phyloP scores from a whole-genome alignment of 2,329 filamentous ascomycete genomes.

The Aspergillus phoenicis region DNA sequence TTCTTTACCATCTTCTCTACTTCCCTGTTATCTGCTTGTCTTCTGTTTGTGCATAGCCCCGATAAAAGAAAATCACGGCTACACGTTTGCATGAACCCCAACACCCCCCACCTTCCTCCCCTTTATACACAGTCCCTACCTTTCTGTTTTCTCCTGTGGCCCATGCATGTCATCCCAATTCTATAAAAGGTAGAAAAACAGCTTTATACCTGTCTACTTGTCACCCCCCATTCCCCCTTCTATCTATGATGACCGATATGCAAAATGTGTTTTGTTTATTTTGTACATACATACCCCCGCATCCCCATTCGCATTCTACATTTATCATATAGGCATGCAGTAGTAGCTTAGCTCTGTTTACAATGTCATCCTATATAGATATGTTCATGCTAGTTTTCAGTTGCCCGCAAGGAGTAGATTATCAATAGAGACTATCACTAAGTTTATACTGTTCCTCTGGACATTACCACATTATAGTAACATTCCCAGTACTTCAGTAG shows the following conservation, averaged over 20 bases:
- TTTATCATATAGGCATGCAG: not conserved
- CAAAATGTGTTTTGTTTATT: not conserved
- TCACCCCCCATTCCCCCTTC: too few species aligned
- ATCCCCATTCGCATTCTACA: not conserved
- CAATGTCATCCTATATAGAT: not conserved
- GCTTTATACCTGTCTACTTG: not conserved
- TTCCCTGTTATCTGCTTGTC: not conserved
- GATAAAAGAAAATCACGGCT: not conserved
- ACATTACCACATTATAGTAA: too few species aligned
- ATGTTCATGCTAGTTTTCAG: too few species aligned
- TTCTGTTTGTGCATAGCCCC: constrained; percentile 14
- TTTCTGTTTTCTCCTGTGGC: not conserved
- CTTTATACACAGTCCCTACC: not conserved
- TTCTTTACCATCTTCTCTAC: not conserved
- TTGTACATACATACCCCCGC: constrained; percentile 20
- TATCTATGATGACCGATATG: constrained; percentile 8
- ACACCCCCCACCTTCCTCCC: not conserved
- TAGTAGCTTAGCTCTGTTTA: not conserved
- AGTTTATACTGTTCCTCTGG: too few species aligned
- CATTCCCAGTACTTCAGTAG: too few species aligned
- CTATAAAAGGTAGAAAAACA: not conserved
- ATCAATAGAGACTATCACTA: too few species aligned
- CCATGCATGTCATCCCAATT: not conserved
- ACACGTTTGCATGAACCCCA: not conserved
- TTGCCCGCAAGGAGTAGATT: too few species aligned